Evolutionary conservation across 2,329 filamentous ascomycete genomes (phyloP), one percentile per base, ranked within the genome.

Genomic region (Alternaria gansuensis): DNA sequence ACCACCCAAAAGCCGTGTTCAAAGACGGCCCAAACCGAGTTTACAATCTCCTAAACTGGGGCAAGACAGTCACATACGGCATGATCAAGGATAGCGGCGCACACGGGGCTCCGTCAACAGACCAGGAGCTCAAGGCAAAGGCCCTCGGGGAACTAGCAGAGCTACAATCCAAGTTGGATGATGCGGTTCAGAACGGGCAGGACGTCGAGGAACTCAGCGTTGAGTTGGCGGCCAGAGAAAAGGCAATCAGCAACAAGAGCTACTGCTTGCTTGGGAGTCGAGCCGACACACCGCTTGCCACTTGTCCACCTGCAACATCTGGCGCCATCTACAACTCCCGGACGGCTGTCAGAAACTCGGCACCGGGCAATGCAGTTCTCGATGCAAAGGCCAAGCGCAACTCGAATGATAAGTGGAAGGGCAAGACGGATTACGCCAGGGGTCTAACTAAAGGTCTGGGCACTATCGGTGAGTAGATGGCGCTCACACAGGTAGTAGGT

Each of bases 21-120:
- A 62, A 62, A 23, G 57, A 62, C 17, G 57, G 60, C 2, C 60
- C 57, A 9, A 60, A 62, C 29, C 14, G 10, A n/a, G 44, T 62
- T n/a, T 62, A 60, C 26, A 41, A 45, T 6, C 28, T 36, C 0
- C 14, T 59, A 21, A 33, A 45, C 10, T 49, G 37, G 13, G 24
- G 24, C 6, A 36, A 51, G 14, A 23, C n/a, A 4, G 45, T 39
- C 11, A 57, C 17, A 2, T 62, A 46, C 43, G 60, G 43, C 6
- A 62, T 62, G 60, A 34, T 62, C 21, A 56, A 53, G 14, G 52
- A 60, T 48, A 23, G 4, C 29, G 5, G 9, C 21, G 33, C 48
- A 13, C 11, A 24, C 39, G 33, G 17, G 23, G n/a, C 4, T 11
- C 36, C 23, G 21, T 24, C 31, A 26, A 52, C 28, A 14, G 44